Base-by-base conservation (phyloP, 768 basidiomycete species). In the Boletus fagicola region DNA sequence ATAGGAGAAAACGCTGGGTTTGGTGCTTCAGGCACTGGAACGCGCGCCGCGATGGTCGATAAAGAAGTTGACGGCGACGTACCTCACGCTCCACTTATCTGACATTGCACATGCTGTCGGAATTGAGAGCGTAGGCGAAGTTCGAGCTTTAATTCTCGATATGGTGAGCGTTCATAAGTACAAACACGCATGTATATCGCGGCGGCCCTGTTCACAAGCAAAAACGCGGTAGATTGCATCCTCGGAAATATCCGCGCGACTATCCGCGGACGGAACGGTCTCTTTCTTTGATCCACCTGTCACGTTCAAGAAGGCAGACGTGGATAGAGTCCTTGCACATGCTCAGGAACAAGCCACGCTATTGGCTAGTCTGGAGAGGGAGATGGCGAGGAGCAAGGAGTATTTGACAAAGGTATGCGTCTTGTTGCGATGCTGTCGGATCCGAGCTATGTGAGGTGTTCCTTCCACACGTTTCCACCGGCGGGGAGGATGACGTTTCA, bases 11-110 rank as follows among this genome's bases (percentile, higher is more conserved):
- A 94, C 87, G 54, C 42, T 83, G 2, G 93, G 93, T 8, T 76
- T 96, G 33, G 71, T 92, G 36, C 70, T 76, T 38, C 85, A 86
- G 59, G 88, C 83, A 2, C 74, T 92, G 28, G 80, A 81, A 6
- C 83, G 84, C 16, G 86, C 90, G 0, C 88, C 90, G 0, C 78
- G 88, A 20, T 93, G 92, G 85, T 76, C 83, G 48, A 82, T 94
- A 62, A 85, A 84, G 72, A 88, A 85, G 68, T 82, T 94, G 55
- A 94, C 88, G 0, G 82, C 82, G 50, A 93, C 93, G 2, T 96
- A 93, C 64, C 78, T 92, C 40, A 91, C 89, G 0, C 82, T 93
- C 16, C 81, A 86, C 36, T 73, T 94, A 9, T 72, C 78, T 0
- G 90, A 94, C 61, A 91, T 95, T 49, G 86, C 81, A 3, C 77